A percentile compares a stretch with the other conserved stretches of the same genome.
Evolutionary conservation across 352 stramenopile species (phyloP).

Genomic region (Pythium phragmiticola): DNA sequence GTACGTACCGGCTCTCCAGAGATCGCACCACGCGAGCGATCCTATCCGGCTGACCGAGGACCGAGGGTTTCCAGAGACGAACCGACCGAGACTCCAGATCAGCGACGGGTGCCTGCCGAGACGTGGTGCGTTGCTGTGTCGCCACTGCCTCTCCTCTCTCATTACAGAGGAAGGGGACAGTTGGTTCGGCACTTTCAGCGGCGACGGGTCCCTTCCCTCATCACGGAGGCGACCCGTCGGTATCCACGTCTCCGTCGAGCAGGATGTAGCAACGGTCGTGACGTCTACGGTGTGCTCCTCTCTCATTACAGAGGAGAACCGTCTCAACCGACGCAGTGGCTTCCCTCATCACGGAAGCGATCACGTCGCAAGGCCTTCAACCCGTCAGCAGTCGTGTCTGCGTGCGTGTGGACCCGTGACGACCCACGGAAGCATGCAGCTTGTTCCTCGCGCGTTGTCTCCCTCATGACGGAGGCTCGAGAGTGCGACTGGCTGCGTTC

Average conservation of each 20-base stretch:
- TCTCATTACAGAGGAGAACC: slow-evolving; percentile 3
- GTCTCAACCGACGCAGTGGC: neutral
- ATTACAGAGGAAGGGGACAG: slow-evolving; percentile 4
- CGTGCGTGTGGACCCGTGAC: no score
- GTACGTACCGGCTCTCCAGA: no score
- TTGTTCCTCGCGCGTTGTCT: no score
- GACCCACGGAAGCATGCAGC: no score
- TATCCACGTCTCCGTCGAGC: neutral
- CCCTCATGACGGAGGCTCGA: no score
- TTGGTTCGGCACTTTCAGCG: neutral
- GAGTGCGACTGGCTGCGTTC: no score
- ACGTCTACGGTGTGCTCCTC: slow-evolving; percentile 1
- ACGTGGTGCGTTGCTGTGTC: neutral
- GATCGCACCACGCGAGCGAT: no score
- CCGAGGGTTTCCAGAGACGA: neutral
- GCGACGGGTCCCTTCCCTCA: slow-evolving; percentile 1
- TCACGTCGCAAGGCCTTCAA: no score
- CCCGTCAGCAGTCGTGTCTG: no score
- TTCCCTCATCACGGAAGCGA: slow-evolving; percentile 7
- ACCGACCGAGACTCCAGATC: neutral
- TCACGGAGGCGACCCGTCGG: neutral
- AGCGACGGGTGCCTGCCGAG: neutral
- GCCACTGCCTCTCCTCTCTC: slow-evolving; percentile 1
- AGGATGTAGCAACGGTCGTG: neutral
- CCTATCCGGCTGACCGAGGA: neutral